A percentile compares a stretch with the other conserved stretches of the same genome.
phyloP scores from a whole-genome alignment of 345 rosid species.

The Euphorbia pulcherrima region DNA sequence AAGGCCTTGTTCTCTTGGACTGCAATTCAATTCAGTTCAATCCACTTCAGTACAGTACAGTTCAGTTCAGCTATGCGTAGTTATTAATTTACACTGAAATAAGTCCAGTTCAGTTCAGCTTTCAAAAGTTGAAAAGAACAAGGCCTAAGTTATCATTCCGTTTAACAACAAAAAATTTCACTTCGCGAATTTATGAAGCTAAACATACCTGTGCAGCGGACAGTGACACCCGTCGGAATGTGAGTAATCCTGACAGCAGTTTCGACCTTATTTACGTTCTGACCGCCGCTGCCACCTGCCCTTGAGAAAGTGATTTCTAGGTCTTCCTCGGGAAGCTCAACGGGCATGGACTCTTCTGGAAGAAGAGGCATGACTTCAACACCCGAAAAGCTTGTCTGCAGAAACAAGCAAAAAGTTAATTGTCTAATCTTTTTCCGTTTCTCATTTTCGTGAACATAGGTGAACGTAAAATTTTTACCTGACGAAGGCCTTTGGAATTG shows the following conservation, averaged over 20 bases:
- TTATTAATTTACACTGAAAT: too few relatives aligned
- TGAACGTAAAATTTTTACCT: conserved; percentile 41
- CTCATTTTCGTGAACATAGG: too few relatives aligned
- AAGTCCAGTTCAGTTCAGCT: too few relatives aligned
- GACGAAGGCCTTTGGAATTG: conserved; percentile 92
- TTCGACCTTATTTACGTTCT: conserved; percentile 95
- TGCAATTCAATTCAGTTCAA: too few relatives aligned
- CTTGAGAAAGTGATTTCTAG: conserved; percentile 78
- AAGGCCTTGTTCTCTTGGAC: too few relatives aligned
- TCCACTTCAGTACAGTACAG: too few relatives aligned
- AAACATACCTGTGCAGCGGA: conserved; percentile 75
- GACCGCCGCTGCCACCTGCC: conserved; percentile 98
- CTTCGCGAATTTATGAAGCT: background rate
- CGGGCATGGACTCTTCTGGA: conserved; percentile 64
- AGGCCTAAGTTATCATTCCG: too few relatives aligned
- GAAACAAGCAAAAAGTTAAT: conserved; percentile 20
- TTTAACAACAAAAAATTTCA: too few relatives aligned
- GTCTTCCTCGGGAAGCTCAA: conserved; percentile 87
- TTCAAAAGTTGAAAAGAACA: too few relatives aligned
- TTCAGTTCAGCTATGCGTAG: too few relatives aligned
- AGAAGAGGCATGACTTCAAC: conserved; percentile 94
- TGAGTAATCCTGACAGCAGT: conserved; percentile 88
- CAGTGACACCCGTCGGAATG: conserved; percentile 78
- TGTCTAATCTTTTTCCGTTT: background rate
- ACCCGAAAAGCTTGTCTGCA: conserved; percentile 87